Percentiles rank a stretch among this genome's conserved stretches.
These are phyloP conservation scores for Stemphylium beticola DNA, from an alignment of 2,329 filamentous ascomycete genomes.

Conservation along the genomic window DNA sequence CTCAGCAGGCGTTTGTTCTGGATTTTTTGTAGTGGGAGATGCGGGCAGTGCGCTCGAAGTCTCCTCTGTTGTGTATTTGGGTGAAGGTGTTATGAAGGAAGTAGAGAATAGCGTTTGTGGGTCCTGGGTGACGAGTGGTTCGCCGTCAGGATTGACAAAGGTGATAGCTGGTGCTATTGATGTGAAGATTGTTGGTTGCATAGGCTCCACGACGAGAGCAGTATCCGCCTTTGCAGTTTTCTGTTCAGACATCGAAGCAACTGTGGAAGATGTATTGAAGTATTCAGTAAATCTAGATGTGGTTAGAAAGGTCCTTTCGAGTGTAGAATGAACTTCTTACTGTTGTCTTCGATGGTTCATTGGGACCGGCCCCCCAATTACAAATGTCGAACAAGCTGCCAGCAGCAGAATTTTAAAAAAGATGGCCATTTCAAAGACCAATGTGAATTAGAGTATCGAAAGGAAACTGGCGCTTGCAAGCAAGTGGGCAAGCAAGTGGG, in stretches of 20 bases:
- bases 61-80: constrained; percentile 17
- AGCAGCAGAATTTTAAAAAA: constrained; percentile 42
- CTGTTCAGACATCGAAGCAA: constrained; percentile 13
- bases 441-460: constrained; percentile 27
- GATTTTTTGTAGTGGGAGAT: constrained; percentile 8
- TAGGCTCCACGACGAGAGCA: constrained; percentile 42
- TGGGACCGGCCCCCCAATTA: constrained; percentile 45
- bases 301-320: constrained; percentile 13
- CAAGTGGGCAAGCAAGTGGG: constrained; percentile 3
- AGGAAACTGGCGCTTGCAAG: constrained; percentile 15
- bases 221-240: constrained; percentile 36
- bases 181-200: constrained; percentile 38
- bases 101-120: constrained; percentile 40
- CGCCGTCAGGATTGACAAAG: constrained; percentile 39
- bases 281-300: constrained; percentile 34
- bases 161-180: constrained; percentile 38
- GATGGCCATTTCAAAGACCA: constrained; percentile 35
- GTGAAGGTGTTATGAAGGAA: constrained; percentile 36
- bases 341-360: constrained; percentile 32
- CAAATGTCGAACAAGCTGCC: constrained; percentile 41
- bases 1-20: constrained; percentile 8
- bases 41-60: constrained; percentile 18
- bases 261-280: constrained; percentile 26
- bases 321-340: constrained; percentile 26
- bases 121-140: constrained; percentile 40